Percentiles rank a stretch among this genome's conserved stretches.
Conservation (phyloP, 768 basidiomycete species). For the Rhodotorula babjevae region DNA sequence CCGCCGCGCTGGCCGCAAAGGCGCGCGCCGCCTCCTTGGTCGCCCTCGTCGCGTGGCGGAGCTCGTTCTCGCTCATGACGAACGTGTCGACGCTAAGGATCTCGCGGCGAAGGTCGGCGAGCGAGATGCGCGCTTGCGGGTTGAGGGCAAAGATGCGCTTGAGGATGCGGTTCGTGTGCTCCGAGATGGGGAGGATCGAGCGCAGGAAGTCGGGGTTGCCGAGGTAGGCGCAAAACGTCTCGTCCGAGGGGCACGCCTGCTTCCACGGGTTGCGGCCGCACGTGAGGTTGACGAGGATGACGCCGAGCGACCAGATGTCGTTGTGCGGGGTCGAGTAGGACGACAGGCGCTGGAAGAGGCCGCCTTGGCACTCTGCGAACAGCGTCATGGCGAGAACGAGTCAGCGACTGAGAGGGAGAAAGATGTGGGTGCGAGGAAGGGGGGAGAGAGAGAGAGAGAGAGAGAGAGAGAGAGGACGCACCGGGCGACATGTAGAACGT, state of each 20-base stretch:
- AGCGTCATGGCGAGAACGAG: conserved; percentile 20
- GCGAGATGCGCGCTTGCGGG: conserved; percentile 59
- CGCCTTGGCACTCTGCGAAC: conserved; percentile 54
- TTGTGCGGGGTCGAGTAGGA: conserved; percentile 72
- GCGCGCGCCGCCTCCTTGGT: conserved; percentile 42
- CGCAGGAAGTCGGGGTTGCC: conserved; percentile 62
- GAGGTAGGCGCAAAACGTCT: conserved; percentile 74
- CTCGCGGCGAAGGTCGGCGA: conserved; percentile 59
- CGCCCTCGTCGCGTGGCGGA: conserved; percentile 39
- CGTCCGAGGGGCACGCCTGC: conserved; percentile 60
- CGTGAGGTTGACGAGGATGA: conserved; percentile 69
- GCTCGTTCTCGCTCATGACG: conserved; percentile 42
- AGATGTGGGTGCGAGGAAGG: too few relatives aligned
- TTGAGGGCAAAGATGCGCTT: conserved; percentile 68
- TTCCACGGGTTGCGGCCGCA: conserved; percentile 74
- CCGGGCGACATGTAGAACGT: conserved; percentile 97
- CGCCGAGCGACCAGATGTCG: conserved; percentile 94
- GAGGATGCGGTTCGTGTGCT: conserved; percentile 61
- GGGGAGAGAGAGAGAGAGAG: too few relatives aligned
- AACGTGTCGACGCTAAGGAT: conserved; percentile 48
- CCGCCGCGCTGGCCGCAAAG: conserved; percentile 24
- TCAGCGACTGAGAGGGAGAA: conserved; percentile 35
- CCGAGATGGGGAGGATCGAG: conserved; percentile 67
- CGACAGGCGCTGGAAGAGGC: conserved; percentile 50
- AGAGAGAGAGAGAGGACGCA: conserved; percentile 36